Percentiles rank a stretch among this genome's conserved stretches.
Conservation (phyloP, 2,329 filamentous ascomycete genomes). For the Pseudogymnoascus sp. region DNA sequence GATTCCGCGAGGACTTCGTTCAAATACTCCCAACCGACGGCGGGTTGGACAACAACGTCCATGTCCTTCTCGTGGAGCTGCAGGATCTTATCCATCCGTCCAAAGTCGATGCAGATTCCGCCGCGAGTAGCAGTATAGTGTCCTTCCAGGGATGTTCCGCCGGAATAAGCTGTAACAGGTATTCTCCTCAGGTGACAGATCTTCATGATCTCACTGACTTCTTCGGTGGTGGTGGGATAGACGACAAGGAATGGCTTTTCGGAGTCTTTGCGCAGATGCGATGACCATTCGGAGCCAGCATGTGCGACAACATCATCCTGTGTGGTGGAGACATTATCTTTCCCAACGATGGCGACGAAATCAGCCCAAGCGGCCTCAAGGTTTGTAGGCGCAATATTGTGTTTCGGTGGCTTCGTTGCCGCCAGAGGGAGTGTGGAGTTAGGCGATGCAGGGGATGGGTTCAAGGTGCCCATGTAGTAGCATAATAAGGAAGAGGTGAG, state of each 20-base stretch:
- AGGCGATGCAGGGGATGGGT: conserved; percentile 43
- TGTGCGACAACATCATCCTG: conserved; percentile 49
- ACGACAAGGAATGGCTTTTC: conserved; percentile 63
- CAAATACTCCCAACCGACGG: conserved; percentile 77
- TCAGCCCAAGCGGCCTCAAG: conserved; percentile 65
- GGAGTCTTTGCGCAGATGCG: conserved; percentile 42
- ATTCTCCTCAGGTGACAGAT: conserved; percentile 74
- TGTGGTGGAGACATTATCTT: conserved; percentile 56
- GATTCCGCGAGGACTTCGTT: conserved; percentile 69
- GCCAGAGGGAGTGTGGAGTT: conserved; percentile 54
- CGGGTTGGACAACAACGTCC: conserved; percentile 71
- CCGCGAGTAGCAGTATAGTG: conserved; percentile 78
- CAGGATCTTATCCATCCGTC: conserved; percentile 75
- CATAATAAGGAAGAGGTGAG: conserved; percentile 22
- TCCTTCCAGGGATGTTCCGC: conserved; percentile 83
- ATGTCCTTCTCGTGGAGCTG: conserved; percentile 69
- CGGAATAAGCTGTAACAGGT: conserved; percentile 79
- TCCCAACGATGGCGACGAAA: conserved; percentile 56
- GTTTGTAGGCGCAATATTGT: conserved; percentile 54
- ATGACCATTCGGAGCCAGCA: conserved; percentile 56
- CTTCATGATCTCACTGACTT: conserved; percentile 83
- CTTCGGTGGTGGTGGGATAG: conserved; percentile 69
- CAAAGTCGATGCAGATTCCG: conserved; percentile 81
- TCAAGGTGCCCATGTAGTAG: conserved; percentile 54
- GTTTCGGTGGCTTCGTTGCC: conserved; percentile 42